These are phyloP conservation scores for Chiua virens DNA, from an alignment of 768 basidiomycete species.

Conservation along the genomic window DNA sequence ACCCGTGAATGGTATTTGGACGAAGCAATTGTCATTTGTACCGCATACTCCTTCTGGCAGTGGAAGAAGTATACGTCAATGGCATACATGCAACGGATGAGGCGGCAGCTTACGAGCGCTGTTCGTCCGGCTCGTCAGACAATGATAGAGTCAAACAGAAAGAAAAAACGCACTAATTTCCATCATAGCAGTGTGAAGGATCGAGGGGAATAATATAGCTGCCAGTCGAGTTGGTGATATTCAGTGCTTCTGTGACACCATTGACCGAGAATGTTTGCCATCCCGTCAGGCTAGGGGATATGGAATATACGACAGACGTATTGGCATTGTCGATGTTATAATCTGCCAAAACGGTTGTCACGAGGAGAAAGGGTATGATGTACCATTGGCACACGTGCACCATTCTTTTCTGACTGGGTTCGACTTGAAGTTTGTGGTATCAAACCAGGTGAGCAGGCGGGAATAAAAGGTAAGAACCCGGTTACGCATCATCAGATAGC, in stretches of 20 bases:
- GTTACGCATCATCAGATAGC: not conserved
- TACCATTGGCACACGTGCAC: not conserved
- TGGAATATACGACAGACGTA: conserved; percentile 17
- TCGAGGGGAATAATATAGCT: conserved; percentile 15
- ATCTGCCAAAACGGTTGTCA: conserved; percentile 16
- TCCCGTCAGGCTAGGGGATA: conserved; percentile 14
- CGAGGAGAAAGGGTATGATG: conserved; percentile 10
- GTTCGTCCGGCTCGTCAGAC: not conserved
- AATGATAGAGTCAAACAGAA: not conserved
- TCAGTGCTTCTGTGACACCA: not conserved
- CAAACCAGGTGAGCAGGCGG: not conserved
- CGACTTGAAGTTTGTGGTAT: not conserved
- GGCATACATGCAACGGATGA: not conserved
- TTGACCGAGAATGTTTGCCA: conserved; percentile 12
- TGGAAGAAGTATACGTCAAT: not conserved
- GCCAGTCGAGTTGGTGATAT: conserved; percentile 19
- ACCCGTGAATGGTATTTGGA: conserved; percentile 25
- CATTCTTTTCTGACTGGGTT: conserved; percentile 1
- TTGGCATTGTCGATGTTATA: conserved; percentile 26
- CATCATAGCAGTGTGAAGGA: conserved; percentile 20
- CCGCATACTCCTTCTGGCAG: conserved; percentile 13
- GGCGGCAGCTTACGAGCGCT: conserved; percentile 19
- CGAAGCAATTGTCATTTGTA: conserved; percentile 9
- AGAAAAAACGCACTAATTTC: conserved; percentile 24
- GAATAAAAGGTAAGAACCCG: not conserved